These are phyloP conservation scores for Hypoxylon intermedium DNA, from an alignment of 495 filamentous ascomycete species.

Conservation along the genomic window DNA sequence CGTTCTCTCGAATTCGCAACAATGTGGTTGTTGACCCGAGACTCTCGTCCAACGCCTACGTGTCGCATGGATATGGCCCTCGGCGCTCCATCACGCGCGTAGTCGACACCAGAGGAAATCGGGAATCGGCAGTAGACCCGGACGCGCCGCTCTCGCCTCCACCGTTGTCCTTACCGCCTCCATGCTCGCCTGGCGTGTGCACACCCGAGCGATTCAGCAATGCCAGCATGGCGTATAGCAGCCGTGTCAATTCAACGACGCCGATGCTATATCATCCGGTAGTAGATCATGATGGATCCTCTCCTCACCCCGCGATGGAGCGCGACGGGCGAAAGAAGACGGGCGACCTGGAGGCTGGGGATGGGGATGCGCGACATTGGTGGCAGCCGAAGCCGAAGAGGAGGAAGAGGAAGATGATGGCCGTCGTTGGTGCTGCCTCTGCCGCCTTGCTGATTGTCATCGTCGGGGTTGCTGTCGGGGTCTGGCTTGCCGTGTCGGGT, in stretches of 20 bases:
- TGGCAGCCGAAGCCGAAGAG: conserved; percentile 4
- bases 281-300: neutral
- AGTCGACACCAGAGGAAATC: conserved; percentile 20
- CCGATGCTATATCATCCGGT: conserved; percentile 16
- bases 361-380: neutral
- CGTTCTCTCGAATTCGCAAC: too few relatives aligned
- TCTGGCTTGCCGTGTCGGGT: conserved; percentile 26
- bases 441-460: conserved; percentile 23
- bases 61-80: too few relatives aligned
- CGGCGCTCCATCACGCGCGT: conserved; percentile 7
- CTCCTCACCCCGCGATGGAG: neutral
- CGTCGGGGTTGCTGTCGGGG: conserved; percentile 28
- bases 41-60: too few relatives aligned
- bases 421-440: conserved; percentile 4
- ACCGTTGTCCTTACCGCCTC: conserved; percentile 25
- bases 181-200: conserved; percentile 22
- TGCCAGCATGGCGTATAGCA: conserved; percentile 10
- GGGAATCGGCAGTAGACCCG: conserved; percentile 32
- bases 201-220: conserved; percentile 16
- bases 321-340: neutral
- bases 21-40: too few relatives aligned
- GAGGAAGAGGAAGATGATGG: conserved; percentile 24
- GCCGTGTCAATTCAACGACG: conserved; percentile 26
- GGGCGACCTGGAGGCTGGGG: conserved; percentile 13
- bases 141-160: conserved; percentile 26